Conservation (phyloP, 2,329 filamentous ascomycete genomes). For the Calonectria montana region DNA sequence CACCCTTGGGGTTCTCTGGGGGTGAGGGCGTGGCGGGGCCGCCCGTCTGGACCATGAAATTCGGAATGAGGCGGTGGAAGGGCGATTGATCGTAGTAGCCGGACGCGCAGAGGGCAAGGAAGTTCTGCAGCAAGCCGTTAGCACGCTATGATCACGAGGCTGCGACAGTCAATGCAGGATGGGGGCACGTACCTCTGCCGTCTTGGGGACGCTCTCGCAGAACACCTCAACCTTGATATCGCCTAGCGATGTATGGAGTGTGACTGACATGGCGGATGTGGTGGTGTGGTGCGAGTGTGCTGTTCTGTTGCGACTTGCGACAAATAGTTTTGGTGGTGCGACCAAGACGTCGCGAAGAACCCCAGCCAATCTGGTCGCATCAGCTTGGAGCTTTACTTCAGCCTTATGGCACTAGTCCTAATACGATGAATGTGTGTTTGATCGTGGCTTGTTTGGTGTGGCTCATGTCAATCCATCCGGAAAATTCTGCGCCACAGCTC, state of each 20-base stretch:
- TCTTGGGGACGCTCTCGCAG: conserved; percentile 94
- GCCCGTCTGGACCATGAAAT: conserved; percentile 85
- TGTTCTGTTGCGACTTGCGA: background rate
- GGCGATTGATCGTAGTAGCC: conserved; percentile 80
- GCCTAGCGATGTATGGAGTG: conserved; percentile 87
- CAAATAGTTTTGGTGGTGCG: background rate
- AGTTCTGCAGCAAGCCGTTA: conserved; percentile 70
- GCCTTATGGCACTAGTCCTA: conserved; percentile 13
- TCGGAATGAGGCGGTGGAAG: conserved; percentile 83
- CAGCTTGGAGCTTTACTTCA: conserved; percentile 5
- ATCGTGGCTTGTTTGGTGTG: conserved; percentile 9
- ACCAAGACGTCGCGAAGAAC: background rate
- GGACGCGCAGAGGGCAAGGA: conserved; percentile 86
- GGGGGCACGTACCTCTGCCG: conserved; percentile 74
- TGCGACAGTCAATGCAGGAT: background rate
- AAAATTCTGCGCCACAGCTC: background rate
- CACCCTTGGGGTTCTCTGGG: conserved; percentile 72
- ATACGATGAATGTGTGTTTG: background rate
- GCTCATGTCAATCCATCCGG: background rate
- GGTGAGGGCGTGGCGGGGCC: conserved; percentile 65
- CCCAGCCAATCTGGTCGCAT: conserved; percentile 12
- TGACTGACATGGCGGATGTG: conserved; percentile 67
- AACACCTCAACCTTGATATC: conserved; percentile 97
- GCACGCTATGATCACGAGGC: background rate
- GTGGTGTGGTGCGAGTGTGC: background rate